phyloP scores from a whole-genome alignment of 306 rosid species.

The Albizia julibrissin region DNA sequence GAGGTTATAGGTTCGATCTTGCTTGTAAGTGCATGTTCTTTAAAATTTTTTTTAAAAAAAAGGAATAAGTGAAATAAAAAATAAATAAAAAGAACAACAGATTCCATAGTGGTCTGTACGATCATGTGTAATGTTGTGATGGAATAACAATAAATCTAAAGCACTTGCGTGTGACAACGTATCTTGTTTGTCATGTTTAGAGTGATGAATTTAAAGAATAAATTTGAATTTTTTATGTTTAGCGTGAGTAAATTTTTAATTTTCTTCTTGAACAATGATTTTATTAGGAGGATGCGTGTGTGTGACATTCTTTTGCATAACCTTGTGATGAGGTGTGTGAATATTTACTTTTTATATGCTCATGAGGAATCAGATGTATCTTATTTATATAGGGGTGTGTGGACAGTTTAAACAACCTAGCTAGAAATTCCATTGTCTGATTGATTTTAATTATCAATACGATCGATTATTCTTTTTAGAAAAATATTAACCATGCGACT shows the following conservation, averaged over 20 bases:
- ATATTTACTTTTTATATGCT: not conserved
- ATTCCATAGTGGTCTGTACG: not conserved
- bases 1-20: no score
- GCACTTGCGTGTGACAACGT: not conserved
- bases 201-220: not conserved
- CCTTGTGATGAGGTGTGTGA: not conserved
- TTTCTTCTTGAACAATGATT: not conserved
- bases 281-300: no score
- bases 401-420: not conserved
- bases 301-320: not conserved
- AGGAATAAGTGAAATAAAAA: not conserved
- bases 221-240: no score
- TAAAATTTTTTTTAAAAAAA: no score
- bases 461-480: no score
- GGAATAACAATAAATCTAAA: not conserved
- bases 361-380: no score
- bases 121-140: not conserved
- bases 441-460: no score
- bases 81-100: not conserved
- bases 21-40: no score
- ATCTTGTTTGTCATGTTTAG: not conserved
- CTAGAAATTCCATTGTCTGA: no score
- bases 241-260: not conserved
- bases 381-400: not conserved
- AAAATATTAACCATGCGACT: no score